These are phyloP conservation scores for Grammothele lineata DNA, from an alignment of 768 basidiomycete species.

Conservation along the genomic window DNA sequence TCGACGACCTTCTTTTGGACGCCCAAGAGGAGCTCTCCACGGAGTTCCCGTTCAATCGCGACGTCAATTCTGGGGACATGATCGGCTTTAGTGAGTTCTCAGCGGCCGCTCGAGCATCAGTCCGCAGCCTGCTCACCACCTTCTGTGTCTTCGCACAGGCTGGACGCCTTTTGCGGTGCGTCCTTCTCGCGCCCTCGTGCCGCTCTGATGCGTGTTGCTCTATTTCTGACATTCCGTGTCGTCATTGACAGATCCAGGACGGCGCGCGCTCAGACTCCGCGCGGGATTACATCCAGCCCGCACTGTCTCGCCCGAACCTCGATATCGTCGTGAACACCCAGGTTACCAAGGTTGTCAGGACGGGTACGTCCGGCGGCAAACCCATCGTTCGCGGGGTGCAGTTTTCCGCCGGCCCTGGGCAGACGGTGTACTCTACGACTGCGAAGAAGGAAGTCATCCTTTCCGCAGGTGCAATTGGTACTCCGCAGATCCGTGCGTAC, in stretches of 20 bases:
- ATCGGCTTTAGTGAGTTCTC: constrained; percentile 5
- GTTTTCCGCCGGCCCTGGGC: neutral
- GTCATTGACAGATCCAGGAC: neutral
- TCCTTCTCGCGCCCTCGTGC: no score
- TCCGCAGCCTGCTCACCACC: no score
- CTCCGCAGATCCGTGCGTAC: neutral
- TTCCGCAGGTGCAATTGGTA: constrained; percentile 1
- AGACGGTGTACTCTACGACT: neutral
- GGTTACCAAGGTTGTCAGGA: constrained; percentile 8
- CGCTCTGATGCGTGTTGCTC: no score
- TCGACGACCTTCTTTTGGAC: neutral
- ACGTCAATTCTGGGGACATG: constrained; percentile 1
- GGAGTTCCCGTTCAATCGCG: constrained; percentile 1
- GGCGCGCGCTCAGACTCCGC: neutral
- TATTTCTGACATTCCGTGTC: no score
- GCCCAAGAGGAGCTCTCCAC: neutral
- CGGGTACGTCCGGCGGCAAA: neutral
- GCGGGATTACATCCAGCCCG: neutral
- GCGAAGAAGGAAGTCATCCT: constrained; percentile 4
- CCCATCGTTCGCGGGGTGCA: neutral
- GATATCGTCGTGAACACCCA: constrained; percentile 14
- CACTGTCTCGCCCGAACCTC: constrained; percentile 11
- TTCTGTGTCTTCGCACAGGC: neutral
- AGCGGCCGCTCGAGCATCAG: no score
- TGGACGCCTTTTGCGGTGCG: neutral